These are phyloP conservation scores for Suillus americanus DNA, from an alignment of 768 basidiomycete species.

Conservation along the genomic window DNA sequence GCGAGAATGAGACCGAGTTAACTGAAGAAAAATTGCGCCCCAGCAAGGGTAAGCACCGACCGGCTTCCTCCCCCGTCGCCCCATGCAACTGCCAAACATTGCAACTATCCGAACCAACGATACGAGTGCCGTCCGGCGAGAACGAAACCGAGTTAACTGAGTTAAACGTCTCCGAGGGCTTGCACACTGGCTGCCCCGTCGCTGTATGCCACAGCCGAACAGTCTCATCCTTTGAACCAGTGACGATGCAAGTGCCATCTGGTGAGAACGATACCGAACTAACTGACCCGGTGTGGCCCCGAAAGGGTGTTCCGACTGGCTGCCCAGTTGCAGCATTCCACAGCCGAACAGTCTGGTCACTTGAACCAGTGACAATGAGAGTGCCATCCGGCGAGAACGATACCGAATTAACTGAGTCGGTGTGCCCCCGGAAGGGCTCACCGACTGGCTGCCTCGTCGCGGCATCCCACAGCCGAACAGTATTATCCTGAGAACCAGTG, in stretches of 20 bases:
- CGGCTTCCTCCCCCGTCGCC: too few species aligned
- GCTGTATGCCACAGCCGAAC: neutral
- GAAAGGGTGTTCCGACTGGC: neutral
- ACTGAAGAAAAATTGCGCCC: too few species aligned
- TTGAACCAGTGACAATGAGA: neutral
- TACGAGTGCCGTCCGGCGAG: too few species aligned
- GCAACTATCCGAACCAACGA: neutral
- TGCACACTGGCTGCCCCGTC: neutral
- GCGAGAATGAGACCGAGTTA: too few species aligned
- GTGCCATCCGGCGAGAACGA: neutral
- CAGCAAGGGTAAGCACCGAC: too few species aligned
- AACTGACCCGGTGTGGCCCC: rapidly evolving
- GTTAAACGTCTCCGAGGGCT: neutral
- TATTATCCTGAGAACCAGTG: too few species aligned
- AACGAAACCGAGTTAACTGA: too few species aligned
- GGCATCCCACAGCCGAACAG: too few species aligned
- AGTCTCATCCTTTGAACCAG: neutral
- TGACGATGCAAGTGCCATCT: neutral
- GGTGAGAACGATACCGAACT: neutral
- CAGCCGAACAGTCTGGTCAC: neutral
- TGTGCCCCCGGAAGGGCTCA: too few species aligned
- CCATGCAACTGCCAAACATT: too few species aligned
- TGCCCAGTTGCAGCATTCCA: neutral
- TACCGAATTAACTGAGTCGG: rapidly evolving
- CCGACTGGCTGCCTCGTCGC: too few species aligned